A percentile compares a stretch with the other conserved stretches of the same genome.
Evolutionary conservation across 192 early-diverging fungal genomes (phyloP).

Genomic region (Entomortierella parvispora): DNA sequence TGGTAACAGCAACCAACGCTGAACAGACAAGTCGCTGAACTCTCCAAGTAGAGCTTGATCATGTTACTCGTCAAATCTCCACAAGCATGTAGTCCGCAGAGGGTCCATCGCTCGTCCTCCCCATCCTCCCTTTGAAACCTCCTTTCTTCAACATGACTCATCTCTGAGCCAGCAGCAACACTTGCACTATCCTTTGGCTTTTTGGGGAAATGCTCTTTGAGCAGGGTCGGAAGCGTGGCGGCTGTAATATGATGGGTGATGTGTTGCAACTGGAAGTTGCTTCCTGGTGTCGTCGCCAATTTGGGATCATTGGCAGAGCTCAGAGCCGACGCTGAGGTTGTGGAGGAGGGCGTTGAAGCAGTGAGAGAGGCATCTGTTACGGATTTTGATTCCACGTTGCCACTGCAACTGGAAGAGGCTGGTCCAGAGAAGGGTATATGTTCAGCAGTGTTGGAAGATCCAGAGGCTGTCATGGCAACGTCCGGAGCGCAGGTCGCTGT

Average conservation of each 20-base stretch:
- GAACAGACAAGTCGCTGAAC: slow-evolving; percentile 64
- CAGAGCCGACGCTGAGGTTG: not conserved
- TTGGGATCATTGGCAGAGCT: slow-evolving; percentile 30
- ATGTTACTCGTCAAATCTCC: slow-evolving; percentile 83
- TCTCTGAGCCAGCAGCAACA: too few relatives aligned
- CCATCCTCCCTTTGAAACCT: not conserved
- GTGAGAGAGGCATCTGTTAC: not conserved
- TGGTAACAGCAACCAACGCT: slow-evolving; percentile 92
- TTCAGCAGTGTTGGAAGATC: not conserved
- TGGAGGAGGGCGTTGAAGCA: not conserved
- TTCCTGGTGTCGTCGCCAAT: slow-evolving; percentile 31
- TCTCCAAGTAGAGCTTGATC: slow-evolving; percentile 71
- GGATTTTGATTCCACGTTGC: not conserved
- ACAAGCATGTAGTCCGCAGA: slow-evolving; percentile 88
- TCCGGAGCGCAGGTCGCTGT: slow-evolving; percentile 8
- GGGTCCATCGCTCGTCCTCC: slow-evolving; percentile 62
- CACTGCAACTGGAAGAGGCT: not conserved
- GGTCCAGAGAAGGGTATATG: slow-evolving; percentile 27
- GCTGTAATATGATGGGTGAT: slow-evolving; percentile 58
- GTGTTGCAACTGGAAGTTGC: slow-evolving; percentile 55
- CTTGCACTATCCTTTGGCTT: slow-evolving; percentile 8
- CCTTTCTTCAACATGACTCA: not conserved
- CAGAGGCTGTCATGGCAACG: too few relatives aligned
- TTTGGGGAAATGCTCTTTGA: slow-evolving; percentile 52
- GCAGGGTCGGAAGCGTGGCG: slow-evolving; percentile 50